Evolutionary conservation across 1,284 basidiomycete species (phyloP), one percentile per base, ranked within the genome.

Genomic region (Leccinum fallax): DNA sequence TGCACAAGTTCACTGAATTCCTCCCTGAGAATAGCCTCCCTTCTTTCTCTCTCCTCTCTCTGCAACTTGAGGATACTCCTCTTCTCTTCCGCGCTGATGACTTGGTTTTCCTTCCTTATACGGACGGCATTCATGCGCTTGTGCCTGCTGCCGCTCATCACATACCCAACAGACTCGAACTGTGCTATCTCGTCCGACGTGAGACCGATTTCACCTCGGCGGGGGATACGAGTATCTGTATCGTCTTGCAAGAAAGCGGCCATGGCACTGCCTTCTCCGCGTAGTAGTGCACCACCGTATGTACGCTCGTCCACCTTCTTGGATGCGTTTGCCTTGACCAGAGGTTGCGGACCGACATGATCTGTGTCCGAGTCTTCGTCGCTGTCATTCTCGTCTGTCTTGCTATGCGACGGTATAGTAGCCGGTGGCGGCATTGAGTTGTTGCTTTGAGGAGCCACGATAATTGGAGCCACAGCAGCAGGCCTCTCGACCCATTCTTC

Each of bases 31-130:
- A 93, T 89, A 24, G 88, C 78, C 76, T 99, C 97, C 75, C 94
- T 87, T 77, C 95, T 87, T 71, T 90, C 87, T 76, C 92, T 87
- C 79, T 98, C 96, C 78, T 98, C 96, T 73, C 85, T 92, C 78
- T 97, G 94, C 77, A 97, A 74, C 78, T 96, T 95, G 70, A 98
- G 75, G 61, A 98, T 94, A 26, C 93, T 93, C 51, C 95, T 81
- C 81, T 98, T 97, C 82, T 99, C 97, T 79, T 98, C 97, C 1
- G 96, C 95, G 68, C 90, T 94, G 74, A 98, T 97, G 63, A 99
- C 95, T 79, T 99, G 97, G 79, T 98, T 97, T 82, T 99, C 97
- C 83, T 98, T 97, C 70, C 97, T 83, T 86, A 98, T 92, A 64
- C 97, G 90, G 43, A 99, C 97, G 0, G 96, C 97, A 69, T 97